Evolutionary conservation across 129 eudicot genomes (phyloP), one percentile per base, ranked within the genome.

Genomic region (Artemisia argyi): DNA sequence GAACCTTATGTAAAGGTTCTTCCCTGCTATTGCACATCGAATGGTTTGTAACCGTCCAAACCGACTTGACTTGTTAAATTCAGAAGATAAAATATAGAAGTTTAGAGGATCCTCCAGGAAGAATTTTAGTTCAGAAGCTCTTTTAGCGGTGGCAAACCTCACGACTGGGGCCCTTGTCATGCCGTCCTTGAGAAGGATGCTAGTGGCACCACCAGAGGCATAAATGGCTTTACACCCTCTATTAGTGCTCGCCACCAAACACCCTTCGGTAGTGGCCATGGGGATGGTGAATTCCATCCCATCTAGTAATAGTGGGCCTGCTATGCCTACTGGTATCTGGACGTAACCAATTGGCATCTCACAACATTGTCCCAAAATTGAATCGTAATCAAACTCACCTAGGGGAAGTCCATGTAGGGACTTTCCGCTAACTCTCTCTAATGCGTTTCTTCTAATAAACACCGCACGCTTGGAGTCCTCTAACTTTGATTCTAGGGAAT

Each of bases 281-380:
- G 93, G 93, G 20, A 87, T 79, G 12, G 82, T 68, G 28, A 76
- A 84, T 50, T 87, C 93, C 11, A 78, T 48, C 28, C 85, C 93
- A 19, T 87, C 80, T 13, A 87, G 52, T 75, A 84, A 74, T 78
- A 87, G 24, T 11, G 93, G 93, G 9, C 93, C 89, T 0, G 87
- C 93, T 14, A 87, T 73, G 48, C 89, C 93, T 14, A 84, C 89
- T 8, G 89, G 93, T 24, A 87, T 87, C 75, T 87, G 87, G 7
- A 87, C 85, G 49, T 79, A 87, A 1, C 93, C 93, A 1, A 87
- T 82, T 46, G 89, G 89, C 93, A 87, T 87, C 83, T 87, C 93
- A 19, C 93, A 87, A 73, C 93, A 84, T 51, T 87, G 93, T 51
- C 93, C 84, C 24, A 84, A 57, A 63, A 87, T 84, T 10, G 89